Evolutionary conservation across 2,329 filamentous ascomycete species (phyloP), one percentile per base, ranked within the genome.

Genomic region (Microdochium bolleyi): DNA sequence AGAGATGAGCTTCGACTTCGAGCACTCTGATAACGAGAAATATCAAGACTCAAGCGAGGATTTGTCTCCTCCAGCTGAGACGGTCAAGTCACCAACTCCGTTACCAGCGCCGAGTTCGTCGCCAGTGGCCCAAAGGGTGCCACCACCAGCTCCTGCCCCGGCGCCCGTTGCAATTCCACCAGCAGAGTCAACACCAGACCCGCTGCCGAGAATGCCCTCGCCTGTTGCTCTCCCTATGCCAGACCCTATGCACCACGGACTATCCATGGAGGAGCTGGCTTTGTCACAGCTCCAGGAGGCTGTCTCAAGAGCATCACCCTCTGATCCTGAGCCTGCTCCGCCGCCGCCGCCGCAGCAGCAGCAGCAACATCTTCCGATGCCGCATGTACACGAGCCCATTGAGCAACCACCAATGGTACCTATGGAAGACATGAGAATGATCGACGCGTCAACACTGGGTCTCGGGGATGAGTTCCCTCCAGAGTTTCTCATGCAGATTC

Each of bases 1-100:
- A 62, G 78, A 84, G 57, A 89, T 89, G 83, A 88, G 84, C 64
- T 85, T 88, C 56, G 83, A 85, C 52, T 89, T 89, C 60, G 83
- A 87, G 61, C 79, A 81, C 62, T 77, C 79, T 0, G 75, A 80
- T 54, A 79, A 80, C 53, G 81, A 76, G 32, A 76, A 80, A 41
- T 73, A 78, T 44, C 73, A 74, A 48, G 79, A 82, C 55, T 82
- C 78, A 2, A 82, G 79, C 55, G 77, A 80, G 52, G 75, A 77
- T 44, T 59, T 76, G 10, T 78, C 75, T 25, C 48, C 48, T 49
- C 48, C 24, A 24, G 24, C 24, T n/a, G 48, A 25, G 0, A 72
- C 74, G 19, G 66, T 75, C 49, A 70, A 68, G 52, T 65, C 70
- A 4, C 64, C 68, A 1, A 73, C 72, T 24, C 64, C 74, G 2